Evolutionary conservation across 2,329 filamentous ascomycete species (phyloP).

Genomic region (Metarhizium anisopliae): DNA sequence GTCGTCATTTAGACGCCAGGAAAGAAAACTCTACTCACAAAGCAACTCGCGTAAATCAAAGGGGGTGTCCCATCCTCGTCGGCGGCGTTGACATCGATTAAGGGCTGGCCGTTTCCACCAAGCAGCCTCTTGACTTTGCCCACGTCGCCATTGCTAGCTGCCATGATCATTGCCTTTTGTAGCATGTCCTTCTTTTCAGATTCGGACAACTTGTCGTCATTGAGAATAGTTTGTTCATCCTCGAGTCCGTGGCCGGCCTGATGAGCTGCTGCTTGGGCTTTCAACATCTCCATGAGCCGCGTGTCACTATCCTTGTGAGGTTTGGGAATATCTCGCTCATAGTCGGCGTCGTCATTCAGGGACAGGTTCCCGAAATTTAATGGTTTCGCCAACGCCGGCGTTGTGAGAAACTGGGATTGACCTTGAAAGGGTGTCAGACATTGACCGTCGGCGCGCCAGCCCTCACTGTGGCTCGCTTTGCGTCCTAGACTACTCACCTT

Average conservation of each 20-base stretch:
- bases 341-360: slow-evolving; percentile 65
- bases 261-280: slow-evolving; percentile 79
- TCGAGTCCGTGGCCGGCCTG: slow-evolving; percentile 63
- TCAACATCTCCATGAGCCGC: slow-evolving; percentile 90
- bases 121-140: slow-evolving; percentile 71
- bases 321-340: slow-evolving; percentile 51
- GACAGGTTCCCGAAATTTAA: slow-evolving; percentile 74
- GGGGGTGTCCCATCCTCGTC: slow-evolving; percentile 96
- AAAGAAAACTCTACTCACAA: slow-evolving; percentile 48
- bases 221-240: slow-evolving; percentile 71
- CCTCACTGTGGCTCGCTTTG: slow-evolving; percentile 1
- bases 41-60: slow-evolving; percentile 95
- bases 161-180: slow-evolving; percentile 87
- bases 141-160: slow-evolving; percentile 90
- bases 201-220: slow-evolving; percentile 63
- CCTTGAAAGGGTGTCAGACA: slow-evolving; percentile 42
- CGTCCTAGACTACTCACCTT: slow-evolving; percentile 48
- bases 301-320: slow-evolving; percentile 67
- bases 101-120: slow-evolving; percentile 61
- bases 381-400: slow-evolving; percentile 74
- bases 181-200: slow-evolving; percentile 71
- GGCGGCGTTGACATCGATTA: slow-evolving; percentile 75
- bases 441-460: background rate
- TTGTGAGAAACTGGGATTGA: slow-evolving; percentile 90
- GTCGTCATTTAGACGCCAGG: slow-evolving; percentile 1